phyloP scores from a whole-genome alignment of 176 grass and related monocot species.

The Lolium rigidum region DNA sequence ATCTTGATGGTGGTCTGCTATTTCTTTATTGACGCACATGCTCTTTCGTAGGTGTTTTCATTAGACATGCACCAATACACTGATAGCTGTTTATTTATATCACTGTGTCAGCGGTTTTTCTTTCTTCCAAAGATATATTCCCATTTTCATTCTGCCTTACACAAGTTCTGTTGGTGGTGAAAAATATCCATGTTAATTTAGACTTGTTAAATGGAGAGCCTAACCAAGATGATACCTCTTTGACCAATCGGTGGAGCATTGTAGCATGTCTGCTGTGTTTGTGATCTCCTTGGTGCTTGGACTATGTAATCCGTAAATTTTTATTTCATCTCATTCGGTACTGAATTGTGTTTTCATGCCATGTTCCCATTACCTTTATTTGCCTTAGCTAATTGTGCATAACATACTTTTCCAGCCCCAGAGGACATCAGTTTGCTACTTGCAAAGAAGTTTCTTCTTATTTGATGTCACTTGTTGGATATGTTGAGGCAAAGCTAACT shows the following conservation, averaged over 20 bases:
- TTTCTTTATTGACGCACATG: neutral
- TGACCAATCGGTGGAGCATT: neutral
- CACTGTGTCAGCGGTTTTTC: neutral
- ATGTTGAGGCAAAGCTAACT: conserved; percentile 47
- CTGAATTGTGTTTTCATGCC: neutral
- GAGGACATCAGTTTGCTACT: conserved; percentile 85
- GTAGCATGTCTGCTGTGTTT: conserved; percentile 24
- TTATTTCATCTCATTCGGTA: conserved; percentile 20
- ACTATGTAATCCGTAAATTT: conserved; percentile 18
- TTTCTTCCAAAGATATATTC: conserved; percentile 7
- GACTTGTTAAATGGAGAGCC: conserved; percentile 31
- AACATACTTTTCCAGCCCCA: conserved; percentile 68
- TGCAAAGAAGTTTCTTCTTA: conserved; percentile 92
- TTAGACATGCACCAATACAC: neutral
- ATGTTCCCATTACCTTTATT: conserved; percentile 25
- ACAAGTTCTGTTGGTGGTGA: conserved; percentile 15
- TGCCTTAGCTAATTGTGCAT: conserved; percentile 31
- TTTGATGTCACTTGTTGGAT: conserved; percentile 81
- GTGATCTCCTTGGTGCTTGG: neutral
- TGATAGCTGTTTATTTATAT: neutral
- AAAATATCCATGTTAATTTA: conserved; percentile 26
- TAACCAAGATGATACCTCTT: conserved; percentile 19
- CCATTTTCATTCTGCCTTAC: conserved; percentile 9
- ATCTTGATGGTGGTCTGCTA: conserved; percentile 1
- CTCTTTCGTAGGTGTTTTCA: neutral